A percentile compares a stretch with the other conserved stretches of the same genome.
These are phyloP conservation scores for Cylindrotheca fusiformis DNA, from an alignment of 108 stramenopile species.

Conservation along the genomic window DNA sequence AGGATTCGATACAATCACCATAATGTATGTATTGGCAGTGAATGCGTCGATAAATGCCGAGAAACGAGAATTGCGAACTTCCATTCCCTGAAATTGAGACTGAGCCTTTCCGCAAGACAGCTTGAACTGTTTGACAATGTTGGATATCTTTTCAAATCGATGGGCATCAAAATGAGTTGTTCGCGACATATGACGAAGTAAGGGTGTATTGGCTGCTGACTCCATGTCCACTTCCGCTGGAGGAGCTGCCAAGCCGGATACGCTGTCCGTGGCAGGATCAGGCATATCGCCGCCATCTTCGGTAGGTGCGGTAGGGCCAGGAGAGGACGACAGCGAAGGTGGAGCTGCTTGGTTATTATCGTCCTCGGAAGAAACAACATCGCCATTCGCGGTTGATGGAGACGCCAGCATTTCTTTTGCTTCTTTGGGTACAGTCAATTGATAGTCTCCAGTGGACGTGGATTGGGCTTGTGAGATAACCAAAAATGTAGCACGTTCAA, in stretches of 20 bases:
- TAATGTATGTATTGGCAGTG: slow-evolving; percentile 97
- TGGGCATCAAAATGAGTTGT: slow-evolving; percentile 94
- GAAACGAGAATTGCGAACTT: slow-evolving; percentile 90
- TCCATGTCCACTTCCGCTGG: slow-evolving; percentile 26
- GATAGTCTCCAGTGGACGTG: neutral
- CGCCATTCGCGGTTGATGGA: neutral
- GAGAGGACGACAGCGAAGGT: neutral
- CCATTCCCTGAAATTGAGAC: slow-evolving; percentile 96
- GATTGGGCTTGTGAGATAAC: slow-evolving; percentile 89
- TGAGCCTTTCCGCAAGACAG: slow-evolving; percentile 94
- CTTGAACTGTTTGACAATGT: slow-evolving; percentile 99
- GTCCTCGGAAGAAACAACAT: neutral
- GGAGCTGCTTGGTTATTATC: neutral
- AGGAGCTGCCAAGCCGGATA: slow-evolving; percentile 1
- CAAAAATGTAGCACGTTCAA: slow-evolving; percentile 97
- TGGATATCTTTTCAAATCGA: slow-evolving; percentile 99
- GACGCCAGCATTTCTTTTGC: neutral
- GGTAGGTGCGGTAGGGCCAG: neutral
- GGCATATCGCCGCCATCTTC: slow-evolving; percentile 5
- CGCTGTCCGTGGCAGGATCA: neutral
- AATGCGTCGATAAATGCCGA: slow-evolving; percentile 94
- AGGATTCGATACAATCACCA: slow-evolving; percentile 93
- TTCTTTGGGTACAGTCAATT: neutral
- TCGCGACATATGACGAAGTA: slow-evolving; percentile 19
- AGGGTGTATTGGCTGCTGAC: neutral